A percentile compares a stretch with the other conserved stretches of the same genome.
phyloP scores from a whole-genome alignment of 208 protist species.

The Acanthamoeba triangularis region DNA sequence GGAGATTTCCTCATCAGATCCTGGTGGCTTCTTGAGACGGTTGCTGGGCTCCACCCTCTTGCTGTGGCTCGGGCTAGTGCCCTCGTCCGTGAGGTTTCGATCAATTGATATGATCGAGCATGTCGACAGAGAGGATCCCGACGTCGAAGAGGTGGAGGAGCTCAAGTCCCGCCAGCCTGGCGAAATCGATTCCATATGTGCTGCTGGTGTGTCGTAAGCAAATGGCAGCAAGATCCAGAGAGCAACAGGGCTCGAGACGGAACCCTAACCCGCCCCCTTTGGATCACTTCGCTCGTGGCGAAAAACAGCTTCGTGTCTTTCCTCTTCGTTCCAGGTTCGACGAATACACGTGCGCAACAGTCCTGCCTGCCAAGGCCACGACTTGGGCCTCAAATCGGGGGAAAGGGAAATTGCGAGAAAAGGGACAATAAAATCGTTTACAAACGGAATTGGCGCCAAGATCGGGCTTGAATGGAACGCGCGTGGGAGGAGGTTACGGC shows the following conservation, averaged over 20 bases:
- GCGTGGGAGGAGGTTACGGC: background rate
- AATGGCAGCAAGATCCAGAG: background rate
- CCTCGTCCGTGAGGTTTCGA: background rate
- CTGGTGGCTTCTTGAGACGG: background rate
- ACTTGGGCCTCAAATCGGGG: no score
- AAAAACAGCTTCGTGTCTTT: background rate
- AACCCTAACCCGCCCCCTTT: background rate
- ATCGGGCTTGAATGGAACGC: background rate
- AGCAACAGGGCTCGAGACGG: no score
- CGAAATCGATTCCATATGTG: background rate
- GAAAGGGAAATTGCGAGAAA: no score
- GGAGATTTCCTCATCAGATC: conserved; percentile 26
- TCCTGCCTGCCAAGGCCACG: no score
- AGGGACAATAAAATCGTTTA: background rate
- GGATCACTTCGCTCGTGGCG: no score
- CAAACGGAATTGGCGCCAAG: background rate
- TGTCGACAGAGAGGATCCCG: background rate
- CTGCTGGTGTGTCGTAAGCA: background rate
- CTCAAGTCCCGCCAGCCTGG: background rate
- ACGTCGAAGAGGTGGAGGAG: background rate
- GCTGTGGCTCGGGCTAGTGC: background rate
- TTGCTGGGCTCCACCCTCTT: background rate
- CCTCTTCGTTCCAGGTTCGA: background rate
- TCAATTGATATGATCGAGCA: background rate
- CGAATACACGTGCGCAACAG: background rate